Evolutionary conservation across 805 yeast genomes (phyloP).

Genomic region (Cyberlindnera bimundalis): DNA sequence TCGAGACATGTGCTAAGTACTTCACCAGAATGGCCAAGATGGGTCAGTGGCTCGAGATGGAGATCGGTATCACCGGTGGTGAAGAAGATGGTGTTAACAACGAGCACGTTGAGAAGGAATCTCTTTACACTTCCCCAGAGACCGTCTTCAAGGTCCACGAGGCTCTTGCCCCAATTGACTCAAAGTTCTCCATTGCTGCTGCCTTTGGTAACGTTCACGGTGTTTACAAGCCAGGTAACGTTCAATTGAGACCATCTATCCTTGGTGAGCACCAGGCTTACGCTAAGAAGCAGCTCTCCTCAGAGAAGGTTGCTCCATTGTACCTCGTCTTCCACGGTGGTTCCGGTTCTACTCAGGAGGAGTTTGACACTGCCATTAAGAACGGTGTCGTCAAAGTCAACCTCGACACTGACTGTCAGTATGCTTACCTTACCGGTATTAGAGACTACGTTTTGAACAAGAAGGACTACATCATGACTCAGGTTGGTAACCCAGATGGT

Average conservation of each 20-base stretch:
- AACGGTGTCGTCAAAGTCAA: constrained; percentile 98
- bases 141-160: constrained; percentile 89
- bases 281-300: constrained; percentile 65
- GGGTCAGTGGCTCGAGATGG: constrained; percentile 99
- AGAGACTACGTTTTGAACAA: constrained; percentile 94
- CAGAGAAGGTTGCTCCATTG: constrained; percentile 63
- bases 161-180: constrained; percentile 86
- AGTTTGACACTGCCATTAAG: constrained; percentile 86
- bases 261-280: constrained; percentile 94
- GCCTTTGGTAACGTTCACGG: constrained; percentile 99
- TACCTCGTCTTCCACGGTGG: constrained; percentile 99
- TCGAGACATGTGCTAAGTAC: constrained; percentile 89
- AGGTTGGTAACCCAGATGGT: constrained; percentile 99
- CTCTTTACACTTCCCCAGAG: constrained; percentile 92
- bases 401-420: constrained; percentile 99
- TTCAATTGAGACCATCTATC: constrained; percentile 84
- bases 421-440: constrained; percentile 94
- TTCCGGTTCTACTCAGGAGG: constrained; percentile 92
- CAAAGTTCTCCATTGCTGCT: constrained; percentile 99
- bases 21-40: constrained; percentile 90
- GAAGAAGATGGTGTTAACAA: constrained; percentile 99
- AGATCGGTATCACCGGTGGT: constrained; percentile 99
- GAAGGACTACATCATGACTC: constrained; percentile 87
- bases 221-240: constrained; percentile 99
- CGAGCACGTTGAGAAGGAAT: constrained; percentile 83